phyloP scores from a whole-genome alignment of 345 rosid genomes.

The Citropsis articulata region DNA sequence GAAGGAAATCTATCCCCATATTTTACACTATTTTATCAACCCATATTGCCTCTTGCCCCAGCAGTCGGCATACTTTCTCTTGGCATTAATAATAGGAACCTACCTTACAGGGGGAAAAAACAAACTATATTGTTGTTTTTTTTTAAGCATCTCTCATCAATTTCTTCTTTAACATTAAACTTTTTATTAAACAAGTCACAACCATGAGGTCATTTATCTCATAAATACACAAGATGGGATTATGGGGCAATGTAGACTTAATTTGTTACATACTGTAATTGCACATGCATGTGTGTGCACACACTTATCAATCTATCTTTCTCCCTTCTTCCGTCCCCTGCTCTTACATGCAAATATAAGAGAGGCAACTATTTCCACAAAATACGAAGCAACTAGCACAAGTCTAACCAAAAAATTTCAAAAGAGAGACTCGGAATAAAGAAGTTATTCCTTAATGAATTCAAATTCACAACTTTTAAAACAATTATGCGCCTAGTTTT shows the following conservation, averaged over 20 bases:
- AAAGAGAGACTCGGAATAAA: neutral
- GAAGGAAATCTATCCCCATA: neutral
- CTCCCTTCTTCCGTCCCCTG: too few species aligned
- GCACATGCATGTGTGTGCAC: neutral
- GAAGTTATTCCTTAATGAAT: neutral
- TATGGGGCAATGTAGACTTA: neutral
- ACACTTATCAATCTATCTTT: neutral
- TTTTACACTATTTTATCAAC: neutral
- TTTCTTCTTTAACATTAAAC: neutral
- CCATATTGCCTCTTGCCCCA: neutral
- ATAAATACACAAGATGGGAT: neutral
- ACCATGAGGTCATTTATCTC: neutral
- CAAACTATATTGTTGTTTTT: neutral
- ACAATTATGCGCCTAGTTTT: neutral
- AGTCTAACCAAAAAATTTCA: neutral
- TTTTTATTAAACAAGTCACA: neutral
- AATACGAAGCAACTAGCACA: neutral
- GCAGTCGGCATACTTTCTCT: neutral
- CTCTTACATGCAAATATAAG: neutral
- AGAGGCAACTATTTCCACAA: neutral
- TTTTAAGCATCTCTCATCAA: neutral
- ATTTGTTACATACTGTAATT: neutral
- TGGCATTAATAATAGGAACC: neutral
- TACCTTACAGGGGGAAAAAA: too few species aligned
- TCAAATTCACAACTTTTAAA: neutral